Evolutionary conservation across 2,329 filamentous ascomycete genomes (phyloP), one percentile per base, ranked within the genome.

Genomic region (Microsporum canis): DNA sequence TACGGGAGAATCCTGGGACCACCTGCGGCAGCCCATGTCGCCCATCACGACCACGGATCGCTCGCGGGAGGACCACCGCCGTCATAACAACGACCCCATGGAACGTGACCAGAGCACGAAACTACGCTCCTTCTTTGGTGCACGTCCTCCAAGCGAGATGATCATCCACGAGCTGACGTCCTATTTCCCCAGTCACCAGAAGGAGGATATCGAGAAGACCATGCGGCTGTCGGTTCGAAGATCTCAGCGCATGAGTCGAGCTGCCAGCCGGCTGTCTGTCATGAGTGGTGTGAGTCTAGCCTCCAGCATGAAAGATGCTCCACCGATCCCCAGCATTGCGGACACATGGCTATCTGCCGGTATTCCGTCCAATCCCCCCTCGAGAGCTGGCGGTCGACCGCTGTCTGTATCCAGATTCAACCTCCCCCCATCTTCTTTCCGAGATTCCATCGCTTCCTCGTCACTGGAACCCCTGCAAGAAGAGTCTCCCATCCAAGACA

Each of bases 111-210:
- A 72, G 1, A 69, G 71, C 56, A 70, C 72, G 27, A 78, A 75
- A 61, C 64, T 78, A 14, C 75, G 77, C n/a, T 77, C 76, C 65
- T 97, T 97, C 75, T 94, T 95, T 68, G 92, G 92, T 38, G 86
- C 94, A 65, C 83, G 94, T 67, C 94, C 94, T 17, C 94, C 94
- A 1, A 97, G 92, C 76, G 94, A 99, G 77, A 83, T 99, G 71
- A 99, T 99, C 71, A 92, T 92, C 31, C 95, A 94, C 27, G 94
- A 99, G 71, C 79, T 99, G 63, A 94, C 90, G 1, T 95, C 91
- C 0, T 99, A 97, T 78, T 99, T 99, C 80, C 94, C 94, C 0
- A 91, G 95, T 69, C 92, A 97, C 69, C 86, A 91, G 57, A 86
- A 89, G 61, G 91, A 96, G 71, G 90, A 95, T 68, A 96, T 99